These are phyloP conservation scores for Onygena corvina DNA, from an alignment of 2,329 filamentous ascomycete genomes.

Conservation along the genomic window DNA sequence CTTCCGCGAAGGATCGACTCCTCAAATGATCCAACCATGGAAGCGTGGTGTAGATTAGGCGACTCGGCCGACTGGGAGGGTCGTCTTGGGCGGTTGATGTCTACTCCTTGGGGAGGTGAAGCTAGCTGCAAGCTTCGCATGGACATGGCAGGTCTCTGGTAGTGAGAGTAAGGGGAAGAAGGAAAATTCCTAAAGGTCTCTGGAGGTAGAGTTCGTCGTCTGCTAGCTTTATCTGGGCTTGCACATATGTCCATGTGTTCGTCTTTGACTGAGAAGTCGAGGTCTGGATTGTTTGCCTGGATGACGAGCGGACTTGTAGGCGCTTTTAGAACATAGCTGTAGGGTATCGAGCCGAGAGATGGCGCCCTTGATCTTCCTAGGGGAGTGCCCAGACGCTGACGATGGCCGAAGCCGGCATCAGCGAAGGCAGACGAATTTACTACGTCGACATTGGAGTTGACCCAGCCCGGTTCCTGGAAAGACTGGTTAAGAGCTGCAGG, in stretches of 20 bases:
- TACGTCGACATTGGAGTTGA: conserved; percentile 1
- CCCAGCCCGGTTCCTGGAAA: conserved; percentile 1
- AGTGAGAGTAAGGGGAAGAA: conserved; percentile 44
- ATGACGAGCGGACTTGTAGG: conserved; percentile 89
- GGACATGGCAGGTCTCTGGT: conserved; percentile 62
- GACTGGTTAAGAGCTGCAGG: background rate
- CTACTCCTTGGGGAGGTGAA: conserved; percentile 32
- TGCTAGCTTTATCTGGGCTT: conserved; percentile 39
- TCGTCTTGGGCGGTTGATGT: conserved; percentile 32
- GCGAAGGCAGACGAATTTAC: background rate
- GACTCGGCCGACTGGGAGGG: conserved; percentile 63
- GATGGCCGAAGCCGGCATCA: background rate
- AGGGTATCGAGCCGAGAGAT: conserved; percentile 58
- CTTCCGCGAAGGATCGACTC: conserved; percentile 88
- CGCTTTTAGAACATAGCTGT: conserved; percentile 70
- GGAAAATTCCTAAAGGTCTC: conserved; percentile 43
- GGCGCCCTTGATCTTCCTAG: conserved; percentile 39
- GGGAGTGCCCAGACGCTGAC: background rate
- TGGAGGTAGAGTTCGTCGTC: conserved; percentile 63
- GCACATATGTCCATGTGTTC: conserved; percentile 41
- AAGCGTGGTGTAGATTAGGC: conserved; percentile 73
- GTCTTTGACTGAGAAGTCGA: conserved; percentile 49
- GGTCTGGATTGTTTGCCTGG: conserved; percentile 70
- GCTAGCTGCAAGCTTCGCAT: conserved; percentile 39
- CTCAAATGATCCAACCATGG: conserved; percentile 96